Evolutionary conservation across 306 rosid species (phyloP), one percentile per base, ranked within the genome.

Genomic region (Nissolia schottii): DNA sequence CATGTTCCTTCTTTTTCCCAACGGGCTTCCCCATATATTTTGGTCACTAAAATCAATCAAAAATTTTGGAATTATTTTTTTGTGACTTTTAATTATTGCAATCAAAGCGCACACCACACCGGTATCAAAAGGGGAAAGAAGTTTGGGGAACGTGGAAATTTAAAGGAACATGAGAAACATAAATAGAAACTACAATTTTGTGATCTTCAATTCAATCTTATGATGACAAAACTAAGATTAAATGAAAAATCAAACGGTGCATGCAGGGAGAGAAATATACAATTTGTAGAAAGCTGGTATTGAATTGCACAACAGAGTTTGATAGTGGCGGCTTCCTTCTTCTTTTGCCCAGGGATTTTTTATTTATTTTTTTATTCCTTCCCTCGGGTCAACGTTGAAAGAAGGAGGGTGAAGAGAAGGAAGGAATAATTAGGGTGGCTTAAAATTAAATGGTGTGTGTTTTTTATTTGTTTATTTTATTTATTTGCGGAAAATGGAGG

Each of bases 11-110:
- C 88, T 83, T 93, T 81, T 83, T 88, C 50, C 91, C 97, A 5
- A 64, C 60, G 3, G 96, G 96, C 76, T 89, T 93, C 69, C 98
- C 98, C 98, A 93, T 90, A n/a, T n/a, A n/a, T 49, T n/a, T 45
- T 45, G 74, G 20, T 77, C 28, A n/a, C 66, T 41, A 34, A 27
- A 23, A 32, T 35, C 7, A 29, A 67, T 38, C 48, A 78, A 57
- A 77, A 43, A 20, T 45, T 1, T 20, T 45, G 5, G 15, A 45
- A n/a, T 12, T n/a, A n/a, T n/a, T n/a, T n/a, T n/a, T n/a, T n/a
- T 5, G 5, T 45, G 3, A 41, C 12, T 41, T 57, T 57, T 58
- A n/a, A n/a, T n/a, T 41, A 70, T 43, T 34, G 15, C 41, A 56
- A 71, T 71, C 58, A 27, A 60, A 77, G 54, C 22, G 46, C 40